phyloP scores from a whole-genome alignment of 176 grass and related monocot species.

The Oryza longistaminata region DNA sequence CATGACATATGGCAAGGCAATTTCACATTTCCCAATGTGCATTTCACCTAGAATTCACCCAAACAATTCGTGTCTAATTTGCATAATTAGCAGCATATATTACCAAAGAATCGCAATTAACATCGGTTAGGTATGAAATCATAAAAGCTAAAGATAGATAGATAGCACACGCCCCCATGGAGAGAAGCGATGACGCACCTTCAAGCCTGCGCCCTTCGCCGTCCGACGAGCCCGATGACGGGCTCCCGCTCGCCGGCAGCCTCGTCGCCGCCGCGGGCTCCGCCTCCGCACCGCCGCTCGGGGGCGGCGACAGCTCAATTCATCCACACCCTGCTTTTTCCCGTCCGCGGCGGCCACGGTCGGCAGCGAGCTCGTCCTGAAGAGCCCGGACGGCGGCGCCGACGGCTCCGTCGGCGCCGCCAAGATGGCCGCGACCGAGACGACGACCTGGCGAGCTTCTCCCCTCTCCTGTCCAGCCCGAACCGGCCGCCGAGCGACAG shows the following conservation, averaged over 20 bases:
- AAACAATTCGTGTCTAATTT: not conserved
- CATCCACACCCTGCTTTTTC: not conserved
- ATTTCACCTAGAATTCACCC: not conserved
- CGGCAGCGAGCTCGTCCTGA: constrained; percentile 55
- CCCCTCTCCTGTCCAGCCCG: constrained; percentile 38
- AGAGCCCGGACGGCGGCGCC: constrained; percentile 18
- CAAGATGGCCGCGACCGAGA: constrained; percentile 54
- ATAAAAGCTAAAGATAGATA: constrained; percentile 21
- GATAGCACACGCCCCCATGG: constrained; percentile 5
- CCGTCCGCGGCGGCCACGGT: not conserved
- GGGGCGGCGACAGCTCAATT: not conserved
- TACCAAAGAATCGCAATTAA: not conserved
- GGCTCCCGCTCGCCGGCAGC: constrained; percentile 27
- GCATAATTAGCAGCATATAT: not conserved
- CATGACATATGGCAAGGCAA: not conserved
- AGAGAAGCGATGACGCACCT: constrained; percentile 36
- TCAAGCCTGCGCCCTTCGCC: constrained; percentile 27
- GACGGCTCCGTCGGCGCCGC: constrained; percentile 4
- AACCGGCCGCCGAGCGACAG: constrained; percentile 73
- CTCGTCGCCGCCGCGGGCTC: constrained; percentile 16
- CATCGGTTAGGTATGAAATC: not conserved
- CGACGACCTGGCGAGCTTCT: constrained; percentile 50
- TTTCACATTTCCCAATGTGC: not conserved
- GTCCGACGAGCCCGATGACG: constrained; percentile 40
- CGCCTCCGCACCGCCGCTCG: not conserved